phyloP scores from a whole-genome alignment of 2,329 filamentous ascomycete species.

The Trichoderma semiorbis region DNA sequence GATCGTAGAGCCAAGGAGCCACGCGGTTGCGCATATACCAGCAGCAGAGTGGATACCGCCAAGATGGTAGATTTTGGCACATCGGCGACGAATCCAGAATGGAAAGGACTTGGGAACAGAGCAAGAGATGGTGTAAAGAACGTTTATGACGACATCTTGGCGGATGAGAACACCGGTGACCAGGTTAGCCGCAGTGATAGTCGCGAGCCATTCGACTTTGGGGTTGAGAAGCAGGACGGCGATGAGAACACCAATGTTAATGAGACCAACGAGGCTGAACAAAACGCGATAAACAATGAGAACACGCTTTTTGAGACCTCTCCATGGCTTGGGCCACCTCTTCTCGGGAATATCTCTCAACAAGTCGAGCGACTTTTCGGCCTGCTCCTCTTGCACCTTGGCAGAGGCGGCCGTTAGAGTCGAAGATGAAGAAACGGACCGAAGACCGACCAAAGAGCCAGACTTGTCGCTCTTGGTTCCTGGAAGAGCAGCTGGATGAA shows the following conservation, averaged over 20 bases:
- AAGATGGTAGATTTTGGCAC: constrained; percentile 51
- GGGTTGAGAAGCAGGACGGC: constrained; percentile 37
- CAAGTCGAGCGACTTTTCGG: constrained; percentile 29
- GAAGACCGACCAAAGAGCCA: constrained; percentile 28
- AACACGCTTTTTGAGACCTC: constrained; percentile 42
- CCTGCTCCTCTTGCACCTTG: constrained; percentile 24
- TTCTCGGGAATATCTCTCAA: constrained; percentile 39
- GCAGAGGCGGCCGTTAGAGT: constrained; percentile 28
- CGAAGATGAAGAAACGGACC: constrained; percentile 30
- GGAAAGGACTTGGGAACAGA: constrained; percentile 46
- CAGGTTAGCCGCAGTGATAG: constrained; percentile 47
- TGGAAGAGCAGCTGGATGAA: not conserved
- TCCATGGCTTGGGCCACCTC: constrained; percentile 36
- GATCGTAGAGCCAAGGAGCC: constrained; percentile 45
- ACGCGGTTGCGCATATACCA: constrained; percentile 46
- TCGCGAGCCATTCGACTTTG: constrained; percentile 37
- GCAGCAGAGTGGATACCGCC: constrained; percentile 51
- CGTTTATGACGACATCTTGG: constrained; percentile 52
- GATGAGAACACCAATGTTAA: constrained; percentile 48
- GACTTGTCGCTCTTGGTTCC: constrained; percentile 17
- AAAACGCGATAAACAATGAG: constrained; percentile 55
- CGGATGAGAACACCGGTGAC: constrained; percentile 49
- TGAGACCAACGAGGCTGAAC: constrained; percentile 50
- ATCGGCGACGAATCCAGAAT: constrained; percentile 45
- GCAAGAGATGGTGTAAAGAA: constrained; percentile 45